Base-by-base conservation (phyloP, 129 eudicot species). In the Saussurea involucrata region DNA sequence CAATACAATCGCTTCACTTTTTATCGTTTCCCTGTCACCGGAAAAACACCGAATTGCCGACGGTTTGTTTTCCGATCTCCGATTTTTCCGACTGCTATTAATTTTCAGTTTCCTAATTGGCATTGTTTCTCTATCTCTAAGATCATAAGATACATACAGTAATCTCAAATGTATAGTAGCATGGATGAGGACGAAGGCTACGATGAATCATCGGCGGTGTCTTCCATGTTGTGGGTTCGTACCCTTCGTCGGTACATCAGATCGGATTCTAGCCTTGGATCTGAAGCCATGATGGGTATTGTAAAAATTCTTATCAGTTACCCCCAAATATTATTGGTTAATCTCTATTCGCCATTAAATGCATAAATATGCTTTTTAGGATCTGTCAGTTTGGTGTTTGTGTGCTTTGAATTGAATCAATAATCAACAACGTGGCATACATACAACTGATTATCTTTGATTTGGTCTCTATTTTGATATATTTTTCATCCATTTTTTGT, bases 161-260 rank as follows among this genome's bases (percentile, higher is more conserved):
- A 57, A 67, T 73, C 68, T 55, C n/a, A 76, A 76, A 81, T 81
- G 81, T 63, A 60, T 33, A 69, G 73, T 44, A 42, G 67, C 32
- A 20, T 74, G 37, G 80, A 74, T 0, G 79, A 80, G 12, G 73
- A 76, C 25, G 76, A 74, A 75, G 44, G 76, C 15, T 40, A 20
- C 21, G 70, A 81, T 68, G 76, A 74, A 58, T 71, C 73, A 70
- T 42, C 76, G 53, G 81, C 32, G 18, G 42, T 63, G 22, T 76
- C 85, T 7, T 70, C 85, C 15, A 81, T 81, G 85, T 49, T 76
- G 60, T 81, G 85, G 85, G 85, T 75, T 75, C 85, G 81, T 63
- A 81, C 76, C 77, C 85, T 81, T 69, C 76, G 85, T 11, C 85
- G 81, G 4, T 81, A 37, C 72, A 81, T 81, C 60, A 76, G 77